Evolutionary conservation across 1,284 basidiomycete species (phyloP), one percentile per base, ranked within the genome.

Genomic region (Porogramme epimiltina): DNA sequence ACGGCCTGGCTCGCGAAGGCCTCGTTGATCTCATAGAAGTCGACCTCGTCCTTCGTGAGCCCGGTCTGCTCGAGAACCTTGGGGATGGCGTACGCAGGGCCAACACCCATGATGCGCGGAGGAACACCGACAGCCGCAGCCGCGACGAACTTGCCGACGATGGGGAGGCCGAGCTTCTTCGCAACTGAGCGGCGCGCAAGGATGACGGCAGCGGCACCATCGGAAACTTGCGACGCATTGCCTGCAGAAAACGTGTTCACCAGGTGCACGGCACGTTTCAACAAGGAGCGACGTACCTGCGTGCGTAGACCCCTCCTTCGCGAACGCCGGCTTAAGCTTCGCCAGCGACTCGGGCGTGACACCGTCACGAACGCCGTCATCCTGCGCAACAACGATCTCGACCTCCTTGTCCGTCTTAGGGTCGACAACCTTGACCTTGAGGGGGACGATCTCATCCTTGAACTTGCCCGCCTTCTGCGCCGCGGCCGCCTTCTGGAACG

Each of bases 11-110:
- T 87, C 10, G 94, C 92, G 64, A 96, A 96, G 26, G 93, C 93
- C 73, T 97, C 95, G 75, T 98, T 98, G 71, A 92, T 90, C 73
- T 98, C 95, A 73, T 78, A 98, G 69, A 97, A 91, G 75, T 97
- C 93, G 61, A 97, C 78, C 61, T 97, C 95, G 51, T 84, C 77
- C 60, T 79, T 79, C 50, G 73, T 72, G 55, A 97, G 77, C 15
- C 92, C 91, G 4, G 83, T 79, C 68, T 87, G 85, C 65, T 84
- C 72, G 54, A 96, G 84, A 11, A 81, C 82, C 62, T 82, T 83
- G 49, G 94, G 94, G 64, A 98, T 96, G 45, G 94, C 94, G 66
- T 84, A 92, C 20, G 92, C 91, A 1, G 95, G 95, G 50, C 93
- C 94, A 66, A 96, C 84, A 70, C 89, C 89, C 93, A 95, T 95